phyloP scores from a whole-genome alignment of 352 stramenopile genomes.

The Phytophthora capsici region DNA sequence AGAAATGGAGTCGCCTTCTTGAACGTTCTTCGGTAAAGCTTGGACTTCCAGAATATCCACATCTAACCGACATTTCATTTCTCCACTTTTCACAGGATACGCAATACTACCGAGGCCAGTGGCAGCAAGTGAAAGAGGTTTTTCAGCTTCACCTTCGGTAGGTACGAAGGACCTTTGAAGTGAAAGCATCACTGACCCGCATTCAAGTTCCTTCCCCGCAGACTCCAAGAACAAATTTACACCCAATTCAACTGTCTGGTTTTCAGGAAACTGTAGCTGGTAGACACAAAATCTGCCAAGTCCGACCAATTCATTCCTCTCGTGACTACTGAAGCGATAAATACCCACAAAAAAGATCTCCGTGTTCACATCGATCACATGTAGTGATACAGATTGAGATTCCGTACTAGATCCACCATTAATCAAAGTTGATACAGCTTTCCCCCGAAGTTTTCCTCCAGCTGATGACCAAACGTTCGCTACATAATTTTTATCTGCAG shows the following conservation, averaged over 20 bases:
- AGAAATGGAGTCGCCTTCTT: constrained; percentile 16
- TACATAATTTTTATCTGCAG: constrained; percentile 6
- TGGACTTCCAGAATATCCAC: constrained; percentile 18
- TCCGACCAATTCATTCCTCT: constrained; percentile 35
- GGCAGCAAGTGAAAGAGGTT: constrained; percentile 15
- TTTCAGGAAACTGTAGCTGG: background rate
- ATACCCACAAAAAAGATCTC: constrained; percentile 30
- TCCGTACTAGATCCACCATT: background rate
- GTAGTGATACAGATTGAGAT: constrained; percentile 12
- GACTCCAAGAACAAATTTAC: constrained; percentile 14
- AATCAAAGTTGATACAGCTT: constrained; percentile 20
- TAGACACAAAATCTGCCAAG: constrained; percentile 21
- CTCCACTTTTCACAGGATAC: constrained; percentile 15
- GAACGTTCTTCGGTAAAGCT: constrained; percentile 8
- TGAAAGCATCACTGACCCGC: constrained; percentile 16
- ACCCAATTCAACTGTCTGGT: constrained; percentile 2
- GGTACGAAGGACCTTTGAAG: constrained; percentile 3
- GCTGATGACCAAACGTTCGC: constrained; percentile 29
- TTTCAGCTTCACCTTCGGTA: background rate
- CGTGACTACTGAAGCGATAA: constrained; percentile 27
- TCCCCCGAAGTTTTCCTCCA: constrained; percentile 7
- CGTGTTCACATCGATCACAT: constrained; percentile 16
- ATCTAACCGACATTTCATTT: constrained; percentile 33
- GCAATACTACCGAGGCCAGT: constrained; percentile 18
- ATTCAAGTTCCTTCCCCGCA: constrained; percentile 5